Conservation (phyloP, 495 filamentous ascomycete genomes). For the Cladorrhinum samala region DNA sequence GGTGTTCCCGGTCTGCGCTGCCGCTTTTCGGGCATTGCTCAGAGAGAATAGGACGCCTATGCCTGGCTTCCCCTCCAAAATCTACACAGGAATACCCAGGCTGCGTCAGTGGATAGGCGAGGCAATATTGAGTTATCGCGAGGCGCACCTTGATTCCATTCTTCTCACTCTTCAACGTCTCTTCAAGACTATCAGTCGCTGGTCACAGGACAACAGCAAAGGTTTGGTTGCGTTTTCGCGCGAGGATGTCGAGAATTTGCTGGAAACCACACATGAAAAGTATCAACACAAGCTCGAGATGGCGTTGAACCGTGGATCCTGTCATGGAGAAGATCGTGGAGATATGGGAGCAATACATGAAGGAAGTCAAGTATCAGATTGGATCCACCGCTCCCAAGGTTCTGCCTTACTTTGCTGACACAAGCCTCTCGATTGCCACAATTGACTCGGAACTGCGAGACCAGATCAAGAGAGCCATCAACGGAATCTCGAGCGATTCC, state of each 20-base stretch:
- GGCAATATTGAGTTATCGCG: constrained; percentile 9
- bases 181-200: constrained; percentile 9
- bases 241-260: background rate
- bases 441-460: background rate
- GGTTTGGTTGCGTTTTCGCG: constrained; percentile 1
- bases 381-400: constrained; percentile 4
- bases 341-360: constrained; percentile 10
- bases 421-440: background rate
- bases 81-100: constrained; percentile 18
- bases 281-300: background rate
- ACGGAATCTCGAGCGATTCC: background rate
- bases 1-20: constrained; percentile 12
- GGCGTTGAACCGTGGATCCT: background rate
- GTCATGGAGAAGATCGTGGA: background rate
- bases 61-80: constrained; percentile 14
- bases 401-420: background rate
- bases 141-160: constrained; percentile 14
- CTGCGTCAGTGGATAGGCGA: constrained; percentile 18
- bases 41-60: background rate
- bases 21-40: constrained; percentile 13
- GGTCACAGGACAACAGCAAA: constrained; percentile 13
- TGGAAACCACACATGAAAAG: background rate
- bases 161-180: constrained; percentile 12
- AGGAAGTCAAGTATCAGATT: constrained; percentile 3
- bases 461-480: background rate